Percentiles rank a stretch among this genome's conserved stretches.
Conservation (phyloP, 1,284 basidiomycete species). For the Ganoderma multipileum region DNA sequence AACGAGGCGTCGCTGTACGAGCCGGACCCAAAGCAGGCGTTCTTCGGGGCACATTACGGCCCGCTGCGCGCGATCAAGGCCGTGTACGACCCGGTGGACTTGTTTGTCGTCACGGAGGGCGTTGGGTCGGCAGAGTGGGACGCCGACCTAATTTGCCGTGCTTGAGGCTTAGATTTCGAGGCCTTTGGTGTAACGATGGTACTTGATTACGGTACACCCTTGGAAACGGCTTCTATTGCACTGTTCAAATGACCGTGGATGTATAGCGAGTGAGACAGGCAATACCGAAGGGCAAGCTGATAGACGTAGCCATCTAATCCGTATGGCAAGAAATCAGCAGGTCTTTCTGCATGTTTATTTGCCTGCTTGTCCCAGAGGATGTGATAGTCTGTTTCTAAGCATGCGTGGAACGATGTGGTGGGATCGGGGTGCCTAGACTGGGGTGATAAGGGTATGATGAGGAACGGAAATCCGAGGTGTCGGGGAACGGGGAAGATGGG, state of each 20-base stretch:
- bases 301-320: neutral
- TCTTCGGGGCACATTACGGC: slow-evolving; percentile 53
- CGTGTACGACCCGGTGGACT: slow-evolving; percentile 48
- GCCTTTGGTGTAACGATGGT: neutral
- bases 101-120: slow-evolving; percentile 53
- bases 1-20: slow-evolving; percentile 55
- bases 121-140: slow-evolving; percentile 52
- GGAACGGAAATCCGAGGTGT: neutral
- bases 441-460: neutral
- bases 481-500: neutral
- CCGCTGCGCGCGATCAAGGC: slow-evolving; percentile 49
- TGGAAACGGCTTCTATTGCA: neutral
- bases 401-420: neutral
- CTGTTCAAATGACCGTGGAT: neutral
- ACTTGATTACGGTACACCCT: neutral
- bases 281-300: neutral
- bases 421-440: neutral
- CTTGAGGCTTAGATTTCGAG: neutral
- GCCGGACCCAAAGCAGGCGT: slow-evolving; percentile 45
- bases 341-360: neutral
- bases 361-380: neutral
- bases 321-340: neutral
- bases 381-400: neutral
- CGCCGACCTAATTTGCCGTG: slow-evolving; percentile 33
- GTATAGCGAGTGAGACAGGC: neutral